Evolutionary conservation across 768 basidiomycete species (phyloP), one percentile per base, ranked within the genome.

Genomic region (Hemileccinum rubropunctum): DNA sequence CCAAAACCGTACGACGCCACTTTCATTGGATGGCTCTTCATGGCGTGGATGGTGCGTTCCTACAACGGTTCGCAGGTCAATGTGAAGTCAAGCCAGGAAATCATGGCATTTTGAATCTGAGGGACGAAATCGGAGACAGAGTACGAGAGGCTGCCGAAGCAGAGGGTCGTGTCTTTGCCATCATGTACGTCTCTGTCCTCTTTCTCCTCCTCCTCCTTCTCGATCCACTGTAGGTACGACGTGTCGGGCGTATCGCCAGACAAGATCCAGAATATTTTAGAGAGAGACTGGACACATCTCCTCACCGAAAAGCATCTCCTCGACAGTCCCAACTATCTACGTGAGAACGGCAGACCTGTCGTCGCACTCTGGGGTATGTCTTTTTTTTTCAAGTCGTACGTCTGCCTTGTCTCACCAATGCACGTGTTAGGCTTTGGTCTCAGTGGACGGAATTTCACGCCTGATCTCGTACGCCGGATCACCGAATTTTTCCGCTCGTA

Each of bases 101-200:
- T 47, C 69, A 77, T n/a, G 85, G 79, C 3, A 78, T 88, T 17
- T 71, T 77, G 54, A 65, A 77, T 14, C 68, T 87, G 46, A 76
- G 90, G 23, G 90, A 93, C 54, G 86, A 91, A 60, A 76, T 92
- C 1, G 81, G 86, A 3, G 77, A 86, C 48, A 73, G 77, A 11
- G 90, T 92, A 15, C 71, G 77, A 53, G 84, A 84, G 56, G 88
- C 88, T 15, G 88, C 89, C 2, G 91, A 92, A 72, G 75, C 76
- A 42, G 86, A 91, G 58, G 88, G 86, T 1, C 72, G 91, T 41
- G 88, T 89, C 6, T 92, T 83, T 66, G 85, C 90, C 11, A 86
- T 91, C 54, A 93, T 93, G 91, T 90, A 52, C 59, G 87, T 64
- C 20, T 46, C 8, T 27, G 4, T 14, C 33, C 3, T 20, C n/a